These are phyloP conservation scores for Acanthamoeba castellanii DNA, from an alignment of 208 protist genomes.

Conservation along the genomic window DNA sequence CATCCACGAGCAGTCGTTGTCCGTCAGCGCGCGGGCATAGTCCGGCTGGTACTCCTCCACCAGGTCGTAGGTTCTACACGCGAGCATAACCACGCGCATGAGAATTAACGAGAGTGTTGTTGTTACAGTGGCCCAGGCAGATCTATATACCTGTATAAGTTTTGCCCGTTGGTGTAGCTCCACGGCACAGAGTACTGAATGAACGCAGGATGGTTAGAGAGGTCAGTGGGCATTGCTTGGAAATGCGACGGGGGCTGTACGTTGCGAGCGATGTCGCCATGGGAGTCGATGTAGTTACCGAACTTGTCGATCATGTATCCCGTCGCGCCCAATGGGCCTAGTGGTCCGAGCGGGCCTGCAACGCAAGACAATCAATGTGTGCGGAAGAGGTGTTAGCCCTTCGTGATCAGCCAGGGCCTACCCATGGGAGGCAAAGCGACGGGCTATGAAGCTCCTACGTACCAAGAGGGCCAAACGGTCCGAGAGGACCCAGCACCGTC, in stretches of 20 bases:
- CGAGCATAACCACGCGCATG: no score
- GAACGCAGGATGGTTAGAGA: not conserved
- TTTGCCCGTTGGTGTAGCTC: not conserved
- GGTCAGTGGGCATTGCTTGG: no score
- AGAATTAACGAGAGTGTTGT: not conserved
- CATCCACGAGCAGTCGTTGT: constrained; percentile 40
- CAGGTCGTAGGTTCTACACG: not conserved
- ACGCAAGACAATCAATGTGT: no score
- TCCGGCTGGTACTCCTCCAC: constrained; percentile 9
- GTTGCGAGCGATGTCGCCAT: not conserved
- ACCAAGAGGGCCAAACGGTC: constrained; percentile 5
- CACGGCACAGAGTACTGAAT: not conserved
- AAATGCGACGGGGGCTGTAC: not conserved
- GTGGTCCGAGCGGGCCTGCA: not conserved
- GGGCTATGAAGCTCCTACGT: not conserved
- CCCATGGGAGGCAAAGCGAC: no score
- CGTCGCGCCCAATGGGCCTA: not conserved
- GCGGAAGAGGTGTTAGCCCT: no score
- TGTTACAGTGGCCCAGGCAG: no score
- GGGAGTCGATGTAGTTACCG: not conserved
- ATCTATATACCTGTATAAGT: not conserved
- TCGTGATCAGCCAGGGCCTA: no score
- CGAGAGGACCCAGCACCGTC: not conserved
- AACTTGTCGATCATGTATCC: not conserved
- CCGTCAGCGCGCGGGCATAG: not conserved